phyloP scores from a whole-genome alignment of 1,139 yeast species.

The Scheffersomyces titani region DNA sequence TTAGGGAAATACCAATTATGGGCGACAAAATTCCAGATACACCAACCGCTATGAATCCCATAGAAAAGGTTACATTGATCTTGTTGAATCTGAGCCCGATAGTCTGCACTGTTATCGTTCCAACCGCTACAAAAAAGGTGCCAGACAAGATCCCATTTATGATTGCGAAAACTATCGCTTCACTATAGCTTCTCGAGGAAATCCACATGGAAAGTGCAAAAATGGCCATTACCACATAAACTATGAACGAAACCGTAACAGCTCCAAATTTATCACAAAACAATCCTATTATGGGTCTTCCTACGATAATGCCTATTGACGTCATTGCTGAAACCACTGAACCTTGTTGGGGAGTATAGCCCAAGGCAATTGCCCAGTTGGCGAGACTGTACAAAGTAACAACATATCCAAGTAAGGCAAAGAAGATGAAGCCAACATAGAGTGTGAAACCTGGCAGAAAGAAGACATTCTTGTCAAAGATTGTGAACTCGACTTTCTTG shows the following conservation, averaged over 20 bases:
- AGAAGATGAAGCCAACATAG: neutral
- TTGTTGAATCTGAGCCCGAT: slow-evolving; percentile 17
- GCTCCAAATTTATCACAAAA: slow-evolving; percentile 2
- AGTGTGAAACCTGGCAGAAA: slow-evolving; percentile 2
- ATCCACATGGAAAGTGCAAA: slow-evolving; percentile 6
- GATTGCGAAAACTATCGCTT: slow-evolving; percentile 2
- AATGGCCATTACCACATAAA: slow-evolving; percentile 1
- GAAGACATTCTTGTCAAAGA: neutral
- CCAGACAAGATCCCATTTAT: slow-evolving; percentile 3
- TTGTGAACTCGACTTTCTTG: slow-evolving; percentile 4
- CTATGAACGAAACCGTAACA: neutral
- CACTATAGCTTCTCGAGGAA: slow-evolving; percentile 4
- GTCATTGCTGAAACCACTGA: slow-evolving; percentile 3
- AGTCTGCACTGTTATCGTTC: neutral
- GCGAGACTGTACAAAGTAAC: slow-evolving; percentile 4
- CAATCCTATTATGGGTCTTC: slow-evolving; percentile 4
- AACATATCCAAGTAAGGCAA: slow-evolving; percentile 2
- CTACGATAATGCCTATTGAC: slow-evolving; percentile 3
- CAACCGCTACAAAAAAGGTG: slow-evolving; percentile 1
- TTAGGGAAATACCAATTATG: slow-evolving; percentile 50
- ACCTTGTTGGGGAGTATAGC: slow-evolving; percentile 4
- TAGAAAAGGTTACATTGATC: slow-evolving; percentile 47
- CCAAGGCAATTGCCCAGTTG: slow-evolving; percentile 3
- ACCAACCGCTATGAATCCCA: slow-evolving; percentile 50
- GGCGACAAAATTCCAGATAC: slow-evolving; percentile 49